Conservation (phyloP, 1,284 basidiomycete genomes). For the Naganishia sp. region DNA sequence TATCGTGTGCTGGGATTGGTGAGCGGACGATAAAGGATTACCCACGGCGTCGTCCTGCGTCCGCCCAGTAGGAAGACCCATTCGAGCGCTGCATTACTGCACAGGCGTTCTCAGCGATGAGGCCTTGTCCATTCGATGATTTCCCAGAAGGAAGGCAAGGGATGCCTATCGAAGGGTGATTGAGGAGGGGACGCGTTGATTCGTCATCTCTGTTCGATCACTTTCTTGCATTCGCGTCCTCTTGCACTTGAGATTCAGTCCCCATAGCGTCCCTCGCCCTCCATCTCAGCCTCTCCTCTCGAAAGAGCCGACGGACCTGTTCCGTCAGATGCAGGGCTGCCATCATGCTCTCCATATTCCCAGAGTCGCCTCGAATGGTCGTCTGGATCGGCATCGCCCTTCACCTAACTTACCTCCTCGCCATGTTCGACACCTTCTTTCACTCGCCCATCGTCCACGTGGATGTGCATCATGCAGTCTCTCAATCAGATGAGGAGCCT, state of each 20-base stretch:
- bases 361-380: constrained; percentile 15
- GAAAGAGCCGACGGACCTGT: not conserved
- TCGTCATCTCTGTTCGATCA: not conserved
- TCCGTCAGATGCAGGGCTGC: not conserved
- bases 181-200: not conserved
- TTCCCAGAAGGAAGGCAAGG: too few relatives aligned
- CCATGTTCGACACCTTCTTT: constrained; percentile 88
- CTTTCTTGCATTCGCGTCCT: not conserved
- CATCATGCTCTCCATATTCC: constrained; percentile 16
- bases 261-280: too few relatives aligned
- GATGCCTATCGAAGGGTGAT: too few relatives aligned
- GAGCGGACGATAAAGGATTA: too few relatives aligned
- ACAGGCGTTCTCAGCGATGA: too few relatives aligned
- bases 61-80: too few relatives aligned
- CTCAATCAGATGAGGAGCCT: not conserved
- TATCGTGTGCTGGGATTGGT: too few relatives aligned
- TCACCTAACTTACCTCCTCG: constrained; percentile 69
- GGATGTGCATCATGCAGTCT: constrained; percentile 30
- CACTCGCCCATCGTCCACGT: constrained; percentile 48
- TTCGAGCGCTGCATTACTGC: too few relatives aligned
- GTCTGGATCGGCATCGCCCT: constrained; percentile 65
- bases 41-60: too few relatives aligned
- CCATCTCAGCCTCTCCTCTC: too few relatives aligned
- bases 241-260: not conserved
- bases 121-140: too few relatives aligned